Base-by-base conservation (phyloP, 768 basidiomycete species). In the Lactarius tabidus region DNA sequence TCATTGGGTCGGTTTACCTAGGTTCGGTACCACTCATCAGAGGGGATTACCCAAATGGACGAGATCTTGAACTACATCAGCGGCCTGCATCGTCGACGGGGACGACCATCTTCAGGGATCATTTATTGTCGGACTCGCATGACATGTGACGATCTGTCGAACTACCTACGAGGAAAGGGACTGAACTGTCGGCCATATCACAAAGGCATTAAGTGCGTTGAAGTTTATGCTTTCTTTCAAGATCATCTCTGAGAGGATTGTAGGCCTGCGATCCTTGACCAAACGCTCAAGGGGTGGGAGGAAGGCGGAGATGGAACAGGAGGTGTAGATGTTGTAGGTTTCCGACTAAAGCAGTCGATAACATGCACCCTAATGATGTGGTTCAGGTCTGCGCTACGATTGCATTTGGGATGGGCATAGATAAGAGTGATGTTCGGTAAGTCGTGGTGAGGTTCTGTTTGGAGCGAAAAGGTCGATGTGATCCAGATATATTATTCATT, bases 321-420 rank as follows among this genome's bases (percentile, higher is more conserved):
- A 23, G 82, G 80, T 28, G 79, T 88, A 3, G 89, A 91, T 62
- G 80, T 91, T 28, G 89, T 88, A 67, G 65, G 86, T 74, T 14
- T 2, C 53, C 38, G n/a, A 29, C 26, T n/a, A 12, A 18, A 12
- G 15, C 4, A 36, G 29, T 17, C 23, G 28, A n/a, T 23, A 29
- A 6, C 17, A 18, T 38, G 6, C 15, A 31, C 23, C 41, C 29
- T 9, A 53, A 12, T 4, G 36, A n/a, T 26, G 56, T 33, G 17
- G 36, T 39, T 15, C 48, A 89, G 87, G 87, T 90, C 51, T 85
- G 89, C 29, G 89, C 89, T 12, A 91, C 90, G 0, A 84, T 93
- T 57, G 91, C 91, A 6, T 94, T 93, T 69, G 92, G 92, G 2
- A 85, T 93, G 77, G 91, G 91, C 1, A 93, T 94, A 53, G 91